Percentiles rank a stretch among this genome's conserved stretches.
Conservation (phyloP, 2,329 filamentous ascomycete genomes). For the Tympanopsis confertula region DNA sequence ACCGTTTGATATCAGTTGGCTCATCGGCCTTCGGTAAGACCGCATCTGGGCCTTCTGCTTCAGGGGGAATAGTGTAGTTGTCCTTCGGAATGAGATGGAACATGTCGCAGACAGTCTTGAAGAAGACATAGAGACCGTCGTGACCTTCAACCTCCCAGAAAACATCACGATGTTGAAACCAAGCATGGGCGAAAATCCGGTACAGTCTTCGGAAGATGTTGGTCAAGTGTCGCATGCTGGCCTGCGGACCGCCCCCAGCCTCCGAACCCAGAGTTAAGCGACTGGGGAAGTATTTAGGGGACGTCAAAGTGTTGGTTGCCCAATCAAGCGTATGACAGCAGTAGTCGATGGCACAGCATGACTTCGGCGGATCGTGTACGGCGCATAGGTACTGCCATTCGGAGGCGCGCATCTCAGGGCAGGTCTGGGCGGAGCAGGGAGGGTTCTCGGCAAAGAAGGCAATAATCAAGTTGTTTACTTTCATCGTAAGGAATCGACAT, state of each 20-base stretch:
- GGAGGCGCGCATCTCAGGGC: constrained; percentile 94
- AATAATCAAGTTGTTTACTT: constrained; percentile 85
- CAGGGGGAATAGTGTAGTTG: constrained; percentile 88
- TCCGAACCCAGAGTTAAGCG: constrained; percentile 51
- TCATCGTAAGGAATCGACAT: constrained; percentile 86
- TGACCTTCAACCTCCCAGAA: constrained; percentile 89
- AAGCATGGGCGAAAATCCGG: constrained; percentile 94
- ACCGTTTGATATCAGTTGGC: background rate
- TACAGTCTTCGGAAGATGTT: constrained; percentile 93
- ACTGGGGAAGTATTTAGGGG: constrained; percentile 89
- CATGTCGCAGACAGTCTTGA: constrained; percentile 91
- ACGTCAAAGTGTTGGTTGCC: constrained; percentile 88
- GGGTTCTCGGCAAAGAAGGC: constrained; percentile 86
- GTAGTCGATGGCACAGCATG: constrained; percentile 96
- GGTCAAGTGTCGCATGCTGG: constrained; percentile 66
- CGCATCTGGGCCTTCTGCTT: constrained; percentile 72
- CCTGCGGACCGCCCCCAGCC: constrained; percentile 47
- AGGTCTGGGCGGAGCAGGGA: constrained; percentile 78
- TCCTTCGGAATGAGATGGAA: constrained; percentile 83
- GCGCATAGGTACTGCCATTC: constrained; percentile 99
- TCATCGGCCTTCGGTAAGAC: background rate
- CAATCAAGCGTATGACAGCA: constrained; percentile 98
- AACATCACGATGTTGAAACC: constrained; percentile 91
- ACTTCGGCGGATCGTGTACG: constrained; percentile 91
- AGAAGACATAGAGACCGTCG: constrained; percentile 88